Conservation (phyloP, 331 rosid species). For the Phaseolus coccineus region DNA sequence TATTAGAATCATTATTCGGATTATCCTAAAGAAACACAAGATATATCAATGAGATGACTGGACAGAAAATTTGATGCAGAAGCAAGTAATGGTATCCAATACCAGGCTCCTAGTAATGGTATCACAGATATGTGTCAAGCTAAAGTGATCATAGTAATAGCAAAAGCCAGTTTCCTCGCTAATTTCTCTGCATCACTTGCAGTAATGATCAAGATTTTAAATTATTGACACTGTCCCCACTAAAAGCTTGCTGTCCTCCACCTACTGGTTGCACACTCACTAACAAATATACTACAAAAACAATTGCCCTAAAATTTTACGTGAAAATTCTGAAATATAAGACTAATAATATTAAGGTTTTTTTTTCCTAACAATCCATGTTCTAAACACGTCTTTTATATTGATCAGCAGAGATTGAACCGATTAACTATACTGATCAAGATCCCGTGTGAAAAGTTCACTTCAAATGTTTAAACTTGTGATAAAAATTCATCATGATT, state of each 20-base stretch:
- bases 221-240: neutral
- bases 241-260: neutral
- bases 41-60: neutral
- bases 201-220: slow-evolving; percentile 4
- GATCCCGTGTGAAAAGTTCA: slow-evolving; percentile 1
- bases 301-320: neutral
- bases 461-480: neutral
- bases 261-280: neutral
- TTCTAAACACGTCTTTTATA: neutral
- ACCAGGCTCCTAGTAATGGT: neutral
- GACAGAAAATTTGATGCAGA: neutral
- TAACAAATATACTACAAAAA: neutral
- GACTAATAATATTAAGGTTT: neutral
- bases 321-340: neutral
- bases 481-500: neutral
- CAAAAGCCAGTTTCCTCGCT: neutral
- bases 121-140: neutral
- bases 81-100: neutral
- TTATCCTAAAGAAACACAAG: slow-evolving; percentile 13
- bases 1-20: neutral
- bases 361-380: neutral
- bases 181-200: slow-evolving; percentile 1
- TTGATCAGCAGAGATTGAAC: slow-evolving; percentile 3
- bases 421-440: slow-evolving; percentile 8
- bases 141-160: neutral